Base-by-base conservation (phyloP, 2,329 filamentous ascomycete genomes). In the Nigrospora osmanthi region DNA sequence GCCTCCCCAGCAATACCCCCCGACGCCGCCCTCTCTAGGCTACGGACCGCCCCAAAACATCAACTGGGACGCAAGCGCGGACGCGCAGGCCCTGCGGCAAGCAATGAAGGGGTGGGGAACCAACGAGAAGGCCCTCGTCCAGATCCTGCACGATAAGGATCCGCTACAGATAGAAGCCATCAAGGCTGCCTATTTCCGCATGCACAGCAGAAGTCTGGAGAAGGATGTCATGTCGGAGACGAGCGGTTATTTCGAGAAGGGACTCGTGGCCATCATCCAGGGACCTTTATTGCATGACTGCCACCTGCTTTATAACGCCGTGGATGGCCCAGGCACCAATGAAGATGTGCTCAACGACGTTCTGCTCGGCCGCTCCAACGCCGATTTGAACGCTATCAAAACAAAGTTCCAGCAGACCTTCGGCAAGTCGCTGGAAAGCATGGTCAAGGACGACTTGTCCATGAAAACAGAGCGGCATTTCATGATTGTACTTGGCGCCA, bases 21-120 rank as follows among this genome's bases (percentile, higher is more conserved):
- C 84, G 11, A 80, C 83, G 1, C 75, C 78, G 11, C 79, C 87
- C 1, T 86, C 86, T 0, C 66, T 76, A 0, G 90, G 90, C 33
- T 96, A 95, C 57, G 80, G 81, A 3, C 75, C 84, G 0, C 78
- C 80, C 12, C 85, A 87, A 56, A 70, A 78, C 38, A 85, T 87
- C 37, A 73, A 78, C 30, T 83, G 75, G 72, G 82, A 95, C 51
- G 83, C 80, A 40, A 73, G 69, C 3, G 68, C 71, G 12, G 82
- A 93, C 54, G 85, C 88, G 0, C 78, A 89, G 46, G 78, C 73
- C 4, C 70, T 95, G 17, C 80, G 88, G 43, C 77, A 77, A 54
- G 88, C 91, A 2, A 95, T 96, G 89, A 95, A 95, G 65, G 89
- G 89, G 0, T 87, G 95, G 50, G 91, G 90, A 32, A 96, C 90